Evolutionary conservation across 2,329 filamentous ascomycete species (phyloP).

Genomic region (Balansia obtecta): DNA sequence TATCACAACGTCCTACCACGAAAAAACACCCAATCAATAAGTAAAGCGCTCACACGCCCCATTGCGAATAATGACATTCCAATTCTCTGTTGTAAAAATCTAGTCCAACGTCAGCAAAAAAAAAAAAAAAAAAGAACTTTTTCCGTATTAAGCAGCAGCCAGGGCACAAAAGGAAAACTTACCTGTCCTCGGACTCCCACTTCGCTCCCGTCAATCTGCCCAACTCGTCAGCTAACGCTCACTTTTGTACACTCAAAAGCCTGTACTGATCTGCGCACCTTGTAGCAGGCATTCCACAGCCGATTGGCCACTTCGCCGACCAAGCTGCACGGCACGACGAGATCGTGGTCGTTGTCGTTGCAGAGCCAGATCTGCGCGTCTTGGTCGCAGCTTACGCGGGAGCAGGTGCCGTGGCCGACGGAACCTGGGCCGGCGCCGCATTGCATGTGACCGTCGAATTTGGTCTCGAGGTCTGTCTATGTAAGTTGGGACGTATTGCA

Average conservation of each 20-base stretch:
- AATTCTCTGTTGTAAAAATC: background rate
- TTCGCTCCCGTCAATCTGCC: background rate
- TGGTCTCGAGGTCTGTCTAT: background rate
- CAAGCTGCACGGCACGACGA: background rate
- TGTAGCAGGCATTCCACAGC: background rate
- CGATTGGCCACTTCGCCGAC: background rate
- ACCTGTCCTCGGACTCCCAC: background rate
- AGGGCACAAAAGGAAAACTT: background rate
- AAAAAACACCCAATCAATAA: too few relatives aligned
- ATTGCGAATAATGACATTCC: background rate
- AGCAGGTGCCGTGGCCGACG: background rate
- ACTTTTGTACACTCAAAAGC: background rate
- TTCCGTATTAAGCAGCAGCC: too few relatives aligned
- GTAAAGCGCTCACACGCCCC: background rate
- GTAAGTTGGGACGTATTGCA: too few relatives aligned
- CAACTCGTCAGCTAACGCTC: background rate
- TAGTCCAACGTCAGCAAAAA: background rate
- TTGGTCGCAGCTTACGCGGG: background rate
- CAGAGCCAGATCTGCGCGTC: background rate
- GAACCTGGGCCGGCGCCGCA: background rate
- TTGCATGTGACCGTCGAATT: background rate
- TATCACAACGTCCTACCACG: too few relatives aligned
- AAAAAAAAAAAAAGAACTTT: too few relatives aligned
- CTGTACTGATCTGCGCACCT: background rate
- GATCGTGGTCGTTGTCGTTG: background rate